Percentiles rank a stretch among this genome's conserved stretches.
phyloP scores from a whole-genome alignment of 768 basidiomycete species.

The Phlebiopsis flavidoalba region DNA sequence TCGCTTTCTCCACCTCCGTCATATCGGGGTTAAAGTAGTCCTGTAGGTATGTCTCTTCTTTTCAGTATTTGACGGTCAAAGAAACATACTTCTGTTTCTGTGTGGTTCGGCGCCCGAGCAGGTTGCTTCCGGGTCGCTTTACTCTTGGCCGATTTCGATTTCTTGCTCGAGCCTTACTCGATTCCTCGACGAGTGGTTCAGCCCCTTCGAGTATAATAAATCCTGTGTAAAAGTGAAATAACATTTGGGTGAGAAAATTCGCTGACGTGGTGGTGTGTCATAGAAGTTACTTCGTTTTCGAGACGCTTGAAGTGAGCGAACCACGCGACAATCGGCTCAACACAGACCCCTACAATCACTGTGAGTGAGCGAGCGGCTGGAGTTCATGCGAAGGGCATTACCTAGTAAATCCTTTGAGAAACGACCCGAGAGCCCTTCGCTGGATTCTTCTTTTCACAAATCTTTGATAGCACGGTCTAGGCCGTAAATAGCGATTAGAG shows the following conservation, averaged over 20 bases:
- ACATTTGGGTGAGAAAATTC: background rate
- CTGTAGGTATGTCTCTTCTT: constrained; percentile 43
- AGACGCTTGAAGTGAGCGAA: constrained; percentile 64
- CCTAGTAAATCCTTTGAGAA: constrained; percentile 61
- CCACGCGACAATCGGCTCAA: constrained; percentile 48
- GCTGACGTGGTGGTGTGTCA: background rate
- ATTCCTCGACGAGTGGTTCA: constrained; percentile 36
- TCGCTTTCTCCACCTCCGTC: constrained; percentile 51
- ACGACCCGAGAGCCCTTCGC: constrained; percentile 41
- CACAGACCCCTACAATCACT: constrained; percentile 40
- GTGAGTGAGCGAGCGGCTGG: background rate
- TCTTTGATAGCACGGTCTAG: constrained; percentile 67
- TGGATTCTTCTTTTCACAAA: constrained; percentile 47
- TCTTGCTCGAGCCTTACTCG: constrained; percentile 23
- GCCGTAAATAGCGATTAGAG: no score
- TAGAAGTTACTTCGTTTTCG: constrained; percentile 52
- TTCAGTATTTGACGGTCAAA: constrained; percentile 44
- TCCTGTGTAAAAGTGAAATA: constrained; percentile 32
- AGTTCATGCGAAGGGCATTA: constrained; percentile 24
- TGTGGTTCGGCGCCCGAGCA: constrained; percentile 40
- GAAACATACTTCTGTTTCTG: constrained; percentile 55
- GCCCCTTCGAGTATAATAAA: constrained; percentile 52
- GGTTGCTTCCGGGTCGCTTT: constrained; percentile 37
- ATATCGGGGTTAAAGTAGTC: constrained; percentile 67
- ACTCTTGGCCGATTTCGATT: constrained; percentile 8